Evolutionary conservation across 495 filamentous ascomycete species (phyloP).

Genomic region (Schizothecium vesticola): DNA sequence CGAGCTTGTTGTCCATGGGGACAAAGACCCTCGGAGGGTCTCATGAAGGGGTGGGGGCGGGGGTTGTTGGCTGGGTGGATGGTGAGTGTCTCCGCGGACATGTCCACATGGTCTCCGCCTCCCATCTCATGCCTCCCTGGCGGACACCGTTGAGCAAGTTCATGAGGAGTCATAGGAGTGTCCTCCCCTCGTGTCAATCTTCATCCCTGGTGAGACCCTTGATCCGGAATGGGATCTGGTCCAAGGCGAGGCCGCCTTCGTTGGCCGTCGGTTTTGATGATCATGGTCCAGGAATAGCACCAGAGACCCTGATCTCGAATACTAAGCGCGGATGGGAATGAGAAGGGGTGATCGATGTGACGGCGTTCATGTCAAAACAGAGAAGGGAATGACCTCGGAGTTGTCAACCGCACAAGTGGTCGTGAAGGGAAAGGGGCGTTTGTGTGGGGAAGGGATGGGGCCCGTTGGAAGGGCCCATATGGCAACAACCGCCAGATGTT

Average conservation of each 20-base stretch:
- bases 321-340: background rate
- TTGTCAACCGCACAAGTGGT: background rate
- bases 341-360: background rate
- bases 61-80: no score
- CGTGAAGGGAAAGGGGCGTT: background rate
- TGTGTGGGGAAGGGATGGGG: background rate
- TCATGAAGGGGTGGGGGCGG: background rate
- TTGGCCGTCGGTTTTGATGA: background rate
- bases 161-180: no score
- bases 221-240: no score
- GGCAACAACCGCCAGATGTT: background rate
- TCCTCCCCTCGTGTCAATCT: no score
- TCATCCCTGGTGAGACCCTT: no score
- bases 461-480: background rate
- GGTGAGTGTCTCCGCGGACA: background rate
- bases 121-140: no score
- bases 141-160: no score
- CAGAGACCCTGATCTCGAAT: background rate
- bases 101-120: background rate
- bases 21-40: fast-evolving
- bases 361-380: background rate
- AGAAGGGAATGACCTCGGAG: background rate
- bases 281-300: background rate
- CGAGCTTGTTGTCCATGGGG: background rate
- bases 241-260: background rate